These are phyloP conservation scores for Mortierella sp. DNA, from an alignment of 371 early-diverging fungal genomes.

Conservation along the genomic window DNA sequence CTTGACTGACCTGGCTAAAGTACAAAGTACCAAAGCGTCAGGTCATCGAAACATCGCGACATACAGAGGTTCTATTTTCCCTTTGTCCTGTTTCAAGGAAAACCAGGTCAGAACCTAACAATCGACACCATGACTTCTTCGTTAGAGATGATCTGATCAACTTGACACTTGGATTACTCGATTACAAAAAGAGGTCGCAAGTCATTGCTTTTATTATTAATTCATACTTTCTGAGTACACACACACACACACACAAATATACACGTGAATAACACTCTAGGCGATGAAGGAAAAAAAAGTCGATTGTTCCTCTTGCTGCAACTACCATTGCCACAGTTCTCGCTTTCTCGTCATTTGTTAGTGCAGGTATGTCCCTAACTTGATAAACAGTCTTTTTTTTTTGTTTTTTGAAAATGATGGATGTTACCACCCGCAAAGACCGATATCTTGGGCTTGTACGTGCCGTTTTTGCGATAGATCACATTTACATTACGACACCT, in stretches of 20 bases:
- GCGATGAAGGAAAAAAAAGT: not conserved
- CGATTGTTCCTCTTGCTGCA: not conserved
- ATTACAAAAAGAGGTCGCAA: not conserved
- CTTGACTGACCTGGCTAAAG: slow-evolving; percentile 1
- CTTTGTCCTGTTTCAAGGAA: not conserved
- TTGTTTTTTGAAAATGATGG: too few relatives aligned
- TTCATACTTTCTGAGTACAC: not conserved
- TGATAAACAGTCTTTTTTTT: too few relatives aligned
- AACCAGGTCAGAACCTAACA: not conserved
- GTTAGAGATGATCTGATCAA: not conserved
- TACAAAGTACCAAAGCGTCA: not conserved
- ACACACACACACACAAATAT: not conserved
- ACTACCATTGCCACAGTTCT: not conserved
- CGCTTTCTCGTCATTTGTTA: not conserved
- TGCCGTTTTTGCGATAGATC: not conserved
- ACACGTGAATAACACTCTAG: too few relatives aligned
- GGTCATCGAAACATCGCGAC: not conserved
- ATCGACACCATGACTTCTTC: not conserved
- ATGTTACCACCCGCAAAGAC: too few relatives aligned
- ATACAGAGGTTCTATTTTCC: not conserved
- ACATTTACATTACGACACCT: not conserved
- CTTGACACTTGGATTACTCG: not conserved
- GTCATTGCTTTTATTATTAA: too few relatives aligned
- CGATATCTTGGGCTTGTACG: too few relatives aligned
- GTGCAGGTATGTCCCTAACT: not conserved